phyloP scores from a whole-genome alignment of 441 rosid species.

The Erysimum cheiri region DNA sequence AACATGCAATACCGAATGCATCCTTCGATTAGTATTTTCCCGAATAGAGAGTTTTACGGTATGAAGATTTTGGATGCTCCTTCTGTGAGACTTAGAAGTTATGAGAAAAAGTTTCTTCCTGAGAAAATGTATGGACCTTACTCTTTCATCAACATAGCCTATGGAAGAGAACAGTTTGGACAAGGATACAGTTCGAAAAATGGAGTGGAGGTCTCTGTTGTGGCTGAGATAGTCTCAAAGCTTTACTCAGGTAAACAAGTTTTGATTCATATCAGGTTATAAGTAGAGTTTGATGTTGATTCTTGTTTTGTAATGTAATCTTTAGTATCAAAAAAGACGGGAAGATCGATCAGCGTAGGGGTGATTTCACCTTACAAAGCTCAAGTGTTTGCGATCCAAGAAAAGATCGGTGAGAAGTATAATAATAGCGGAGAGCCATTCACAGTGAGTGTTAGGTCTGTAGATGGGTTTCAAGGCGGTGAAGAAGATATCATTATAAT shows the following conservation, averaged over 20 bases:
- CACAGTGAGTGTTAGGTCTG: slow-evolving; percentile 46
- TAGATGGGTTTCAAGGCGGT: slow-evolving; percentile 68
- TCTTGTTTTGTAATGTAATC: slow-evolving; percentile 13
- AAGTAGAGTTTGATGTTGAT: slow-evolving; percentile 4
- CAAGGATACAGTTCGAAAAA: slow-evolving; percentile 46
- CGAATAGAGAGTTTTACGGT: slow-evolving; percentile 52
- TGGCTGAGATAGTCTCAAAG: slow-evolving; percentile 48
- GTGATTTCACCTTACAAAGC: slow-evolving; percentile 61
- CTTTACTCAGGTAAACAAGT: slow-evolving; percentile 52
- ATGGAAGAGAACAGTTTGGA: slow-evolving; percentile 45
- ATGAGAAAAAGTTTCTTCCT: slow-evolving; percentile 39
- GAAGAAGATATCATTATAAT: slow-evolving; percentile 58
- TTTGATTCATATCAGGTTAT: neutral
- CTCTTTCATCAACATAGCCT: slow-evolving; percentile 54
- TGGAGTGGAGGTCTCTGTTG: slow-evolving; percentile 57
- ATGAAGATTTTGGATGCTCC: slow-evolving; percentile 51
- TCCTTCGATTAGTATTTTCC: slow-evolving; percentile 62
- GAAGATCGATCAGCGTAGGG: slow-evolving; percentile 46
- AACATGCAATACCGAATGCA: slow-evolving; percentile 66
- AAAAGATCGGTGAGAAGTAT: slow-evolving; percentile 45
- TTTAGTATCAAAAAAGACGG: slow-evolving; percentile 29
- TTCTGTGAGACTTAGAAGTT: slow-evolving; percentile 41
- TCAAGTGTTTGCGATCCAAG: slow-evolving; percentile 55
- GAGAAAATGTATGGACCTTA: slow-evolving; percentile 54
- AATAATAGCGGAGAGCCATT: slow-evolving; percentile 25